Evolutionary conservation across 75 land plant species (phyloP), one percentile per base, ranked within the genome.

Genomic region (Pinus tabuliformis): DNA sequence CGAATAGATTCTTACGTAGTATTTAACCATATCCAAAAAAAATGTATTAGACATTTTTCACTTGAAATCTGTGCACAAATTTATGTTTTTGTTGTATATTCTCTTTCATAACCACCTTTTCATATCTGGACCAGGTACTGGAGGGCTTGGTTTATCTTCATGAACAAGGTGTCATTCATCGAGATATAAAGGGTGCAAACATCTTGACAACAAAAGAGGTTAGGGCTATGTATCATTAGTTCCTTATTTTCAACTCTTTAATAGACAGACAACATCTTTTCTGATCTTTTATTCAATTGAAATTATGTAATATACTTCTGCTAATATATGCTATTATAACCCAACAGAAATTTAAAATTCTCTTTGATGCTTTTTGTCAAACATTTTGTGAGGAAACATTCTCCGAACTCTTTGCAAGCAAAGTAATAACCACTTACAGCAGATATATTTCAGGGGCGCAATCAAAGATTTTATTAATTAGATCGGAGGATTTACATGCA

Each of bases 181-280:
- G 99, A 62, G 99, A 96, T 78, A 96, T 96, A 66, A 96, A 96
- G 84, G 99, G 99, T 61, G 99, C 99, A 72, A 96, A 96, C 63
- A 96, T 96, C 42, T 88, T 96, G 76, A 94, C 99, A 62, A 96
- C 98, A 18, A 96, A 96, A 85, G 98, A 96, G 98, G 99, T 91
- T 80, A 77, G 26, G 57, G 39, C 39, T 22, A 21, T 24, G 60
- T 16, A 58, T 9, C 24, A 3, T 62, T 73, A 14, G 61, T 3
- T 68, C 2, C 76, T 6, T 21, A 28, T 13, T 7, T 77, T 73
- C 42, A 49, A 22, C 56, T 77, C 37, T 75, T 73, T 11, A 1
- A 36, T 75, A 20, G 37, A 21, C 17, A n/a, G 30, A 33, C 18
- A 45, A 22, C 75, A 26, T 21, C 26, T 16, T 22, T 73, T 56